phyloP scores from a whole-genome alignment of 306 rosid species.

The Acacia melanoxylon region DNA sequence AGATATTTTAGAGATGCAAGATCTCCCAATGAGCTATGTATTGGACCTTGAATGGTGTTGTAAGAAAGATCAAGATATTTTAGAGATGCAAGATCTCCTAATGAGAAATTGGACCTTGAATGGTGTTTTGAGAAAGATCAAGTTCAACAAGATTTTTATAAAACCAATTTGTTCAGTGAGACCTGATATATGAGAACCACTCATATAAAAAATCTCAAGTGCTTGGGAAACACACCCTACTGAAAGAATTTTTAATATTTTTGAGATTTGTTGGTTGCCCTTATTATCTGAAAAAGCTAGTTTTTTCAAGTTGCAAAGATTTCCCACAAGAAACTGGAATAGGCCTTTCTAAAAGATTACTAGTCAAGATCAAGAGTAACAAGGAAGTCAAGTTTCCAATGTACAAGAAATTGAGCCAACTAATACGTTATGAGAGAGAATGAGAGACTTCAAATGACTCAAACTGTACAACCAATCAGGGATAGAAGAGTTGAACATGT shows the following conservation, averaged over 20 bases:
- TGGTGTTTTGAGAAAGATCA: too few species aligned
- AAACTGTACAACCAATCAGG: slow-evolving; percentile 12
- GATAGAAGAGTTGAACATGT: slow-evolving; percentile 19
- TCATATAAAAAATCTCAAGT: background rate
- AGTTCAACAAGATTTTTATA: background rate
- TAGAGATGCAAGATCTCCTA: too few species aligned
- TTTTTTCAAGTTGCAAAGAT: slow-evolving; percentile 16
- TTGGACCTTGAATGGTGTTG: background rate
- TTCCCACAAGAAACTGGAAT: slow-evolving; percentile 6
- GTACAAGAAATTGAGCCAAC: background rate
- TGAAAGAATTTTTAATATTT: slow-evolving; percentile 3
- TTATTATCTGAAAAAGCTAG: background rate
- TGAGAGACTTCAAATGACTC: slow-evolving; percentile 9
- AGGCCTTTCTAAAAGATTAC: background rate
- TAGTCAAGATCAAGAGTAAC: background rate
- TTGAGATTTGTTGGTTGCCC: background rate
- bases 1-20: background rate
- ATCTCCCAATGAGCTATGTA: background rate
- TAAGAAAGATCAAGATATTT: background rate
- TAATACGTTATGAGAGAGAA: accelerated
- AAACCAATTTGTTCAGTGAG: slow-evolving; percentile 4
- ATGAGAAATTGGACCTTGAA: too few species aligned
- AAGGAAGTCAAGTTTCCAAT: slow-evolving; percentile 25
- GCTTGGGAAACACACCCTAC: background rate
- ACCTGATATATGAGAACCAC: background rate